Conservation (phyloP, 2,329 filamentous ascomycete genomes). For the Penicillium sp. region DNA sequence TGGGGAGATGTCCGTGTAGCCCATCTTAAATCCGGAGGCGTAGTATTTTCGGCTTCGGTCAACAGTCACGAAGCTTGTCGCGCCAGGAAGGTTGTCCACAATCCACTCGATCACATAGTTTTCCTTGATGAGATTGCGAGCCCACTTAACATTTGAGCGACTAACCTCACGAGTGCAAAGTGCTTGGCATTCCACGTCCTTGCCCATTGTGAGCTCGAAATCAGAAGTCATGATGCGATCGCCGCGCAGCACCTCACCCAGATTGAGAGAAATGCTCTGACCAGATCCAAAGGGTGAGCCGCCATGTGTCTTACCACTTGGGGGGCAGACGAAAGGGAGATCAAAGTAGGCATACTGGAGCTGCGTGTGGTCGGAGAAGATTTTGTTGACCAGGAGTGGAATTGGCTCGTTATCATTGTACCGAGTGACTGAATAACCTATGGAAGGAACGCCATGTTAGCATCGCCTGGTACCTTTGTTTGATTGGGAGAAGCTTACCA, state of each 20-base stretch:
- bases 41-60: slow-evolving; percentile 87
- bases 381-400: slow-evolving; percentile 86
- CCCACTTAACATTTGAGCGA: slow-evolving; percentile 64
- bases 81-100: slow-evolving; percentile 85
- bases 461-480: neutral
- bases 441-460: slow-evolving; percentile 10
- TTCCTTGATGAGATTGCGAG: slow-evolving; percentile 70
- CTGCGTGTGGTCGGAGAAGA: slow-evolving; percentile 85
- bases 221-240: slow-evolving; percentile 84
- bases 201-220: slow-evolving; percentile 75
- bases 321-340: slow-evolving; percentile 82
- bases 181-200: slow-evolving; percentile 70
- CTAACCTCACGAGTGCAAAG: slow-evolving; percentile 71
- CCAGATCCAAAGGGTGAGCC: slow-evolving; percentile 72
- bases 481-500: slow-evolving; percentile 53
- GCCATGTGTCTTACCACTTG: slow-evolving; percentile 65
- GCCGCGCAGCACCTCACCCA: slow-evolving; percentile 83
- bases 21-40: slow-evolving; percentile 84
- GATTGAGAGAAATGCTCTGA: slow-evolving; percentile 75
- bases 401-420: slow-evolving; percentile 75
- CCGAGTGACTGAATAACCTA: slow-evolving; percentile 80
- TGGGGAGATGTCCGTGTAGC: slow-evolving; percentile 67
- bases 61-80: slow-evolving; percentile 82
- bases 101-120: slow-evolving; percentile 93
- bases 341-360: slow-evolving; percentile 91